A percentile compares a stretch with the other conserved stretches of the same genome.
These are phyloP conservation scores for Aspergillus aculeatinus DNA, from an alignment of 2,329 filamentous ascomycete genomes.

Conservation along the genomic window DNA sequence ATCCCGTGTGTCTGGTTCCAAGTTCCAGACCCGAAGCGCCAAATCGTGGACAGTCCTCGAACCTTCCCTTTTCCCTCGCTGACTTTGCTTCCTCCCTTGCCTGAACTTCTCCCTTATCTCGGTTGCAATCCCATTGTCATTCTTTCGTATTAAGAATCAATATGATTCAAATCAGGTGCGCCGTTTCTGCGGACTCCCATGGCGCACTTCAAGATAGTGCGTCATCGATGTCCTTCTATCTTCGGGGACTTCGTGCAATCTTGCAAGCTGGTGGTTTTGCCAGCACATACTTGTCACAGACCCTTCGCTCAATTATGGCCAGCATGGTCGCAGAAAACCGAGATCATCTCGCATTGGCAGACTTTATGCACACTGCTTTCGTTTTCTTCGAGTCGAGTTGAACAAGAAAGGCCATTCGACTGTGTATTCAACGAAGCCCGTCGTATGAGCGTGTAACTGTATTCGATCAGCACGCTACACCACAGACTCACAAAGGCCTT, in stretches of 20 bases:
- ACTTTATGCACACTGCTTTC: no score
- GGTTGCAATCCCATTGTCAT: not conserved
- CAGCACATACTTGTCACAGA: no score
- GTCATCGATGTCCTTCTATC: not conserved
- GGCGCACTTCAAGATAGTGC: not conserved
- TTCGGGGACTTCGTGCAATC: not conserved
- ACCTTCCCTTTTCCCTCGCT: slow-evolving; percentile 9
- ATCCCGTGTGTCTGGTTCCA: slow-evolving; percentile 24
- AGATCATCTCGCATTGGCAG: no score
- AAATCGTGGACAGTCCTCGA: slow-evolving; percentile 6
- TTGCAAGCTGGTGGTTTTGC: not conserved
- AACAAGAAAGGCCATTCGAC: not conserved
- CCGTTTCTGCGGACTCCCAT: no score
- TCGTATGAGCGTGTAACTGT: not conserved
- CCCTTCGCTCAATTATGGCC: no score
- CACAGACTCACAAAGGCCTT: not conserved
- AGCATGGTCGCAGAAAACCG: no score
- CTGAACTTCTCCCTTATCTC: not conserved
- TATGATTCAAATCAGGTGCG: no score
- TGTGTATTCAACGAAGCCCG: not conserved
- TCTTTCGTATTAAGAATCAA: not conserved
- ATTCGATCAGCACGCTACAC: not conserved
- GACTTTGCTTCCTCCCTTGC: not conserved
- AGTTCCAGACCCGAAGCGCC: slow-evolving; percentile 23
- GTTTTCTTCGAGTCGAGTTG: no score